These are phyloP conservation scores for Groenewaldozyma salmanticensis DNA, from an alignment of 805 yeast genomes.

Conservation along the genomic window DNA sequence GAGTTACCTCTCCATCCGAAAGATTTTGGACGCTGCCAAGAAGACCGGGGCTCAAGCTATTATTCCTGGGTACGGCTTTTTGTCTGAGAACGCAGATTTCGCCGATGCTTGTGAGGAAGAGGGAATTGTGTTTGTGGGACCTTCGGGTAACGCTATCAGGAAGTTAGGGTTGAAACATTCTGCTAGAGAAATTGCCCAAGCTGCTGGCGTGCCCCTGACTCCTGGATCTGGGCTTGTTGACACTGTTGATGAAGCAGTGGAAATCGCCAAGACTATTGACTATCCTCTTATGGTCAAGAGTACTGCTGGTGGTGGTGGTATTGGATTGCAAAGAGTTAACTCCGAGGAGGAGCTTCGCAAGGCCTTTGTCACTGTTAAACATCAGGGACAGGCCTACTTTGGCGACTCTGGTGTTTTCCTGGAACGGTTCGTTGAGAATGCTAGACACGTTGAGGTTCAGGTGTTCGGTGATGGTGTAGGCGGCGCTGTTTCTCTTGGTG, in stretches of 20 bases:
- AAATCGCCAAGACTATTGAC: slow-evolving; percentile 58
- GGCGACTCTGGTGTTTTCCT: slow-evolving; percentile 94
- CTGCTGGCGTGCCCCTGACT: slow-evolving; percentile 90
- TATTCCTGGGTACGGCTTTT: slow-evolving; percentile 94
- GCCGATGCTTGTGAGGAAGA: slow-evolving; percentile 78
- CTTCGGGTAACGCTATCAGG: slow-evolving; percentile 86
- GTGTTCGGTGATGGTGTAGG: slow-evolving; percentile 95
- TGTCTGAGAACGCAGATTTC: slow-evolving; percentile 93
- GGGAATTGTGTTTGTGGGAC: slow-evolving; percentile 92
- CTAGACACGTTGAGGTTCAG: slow-evolving; percentile 95
- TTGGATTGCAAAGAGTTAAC: slow-evolving; percentile 91
- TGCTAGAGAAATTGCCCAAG: slow-evolving; percentile 85
- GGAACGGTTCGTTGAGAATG: slow-evolving; percentile 89
- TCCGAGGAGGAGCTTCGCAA: slow-evolving; percentile 67
- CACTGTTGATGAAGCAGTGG: slow-evolving; percentile 62
- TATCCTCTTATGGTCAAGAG: slow-evolving; percentile 95
- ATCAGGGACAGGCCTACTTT: slow-evolving; percentile 86
- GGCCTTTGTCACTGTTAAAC: slow-evolving; percentile 84
- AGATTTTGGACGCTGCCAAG: slow-evolving; percentile 79
- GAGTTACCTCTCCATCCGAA: slow-evolving; percentile 78
- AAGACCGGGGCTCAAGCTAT: slow-evolving; percentile 84
- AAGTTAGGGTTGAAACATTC: slow-evolving; percentile 91
- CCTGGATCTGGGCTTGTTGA: slow-evolving; percentile 90
- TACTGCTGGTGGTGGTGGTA: slow-evolving; percentile 99
- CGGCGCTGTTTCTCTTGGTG: slow-evolving; percentile 87